phyloP scores from a whole-genome alignment of 805 yeast species.

The Saccharomycopsis guyanensis region DNA sequence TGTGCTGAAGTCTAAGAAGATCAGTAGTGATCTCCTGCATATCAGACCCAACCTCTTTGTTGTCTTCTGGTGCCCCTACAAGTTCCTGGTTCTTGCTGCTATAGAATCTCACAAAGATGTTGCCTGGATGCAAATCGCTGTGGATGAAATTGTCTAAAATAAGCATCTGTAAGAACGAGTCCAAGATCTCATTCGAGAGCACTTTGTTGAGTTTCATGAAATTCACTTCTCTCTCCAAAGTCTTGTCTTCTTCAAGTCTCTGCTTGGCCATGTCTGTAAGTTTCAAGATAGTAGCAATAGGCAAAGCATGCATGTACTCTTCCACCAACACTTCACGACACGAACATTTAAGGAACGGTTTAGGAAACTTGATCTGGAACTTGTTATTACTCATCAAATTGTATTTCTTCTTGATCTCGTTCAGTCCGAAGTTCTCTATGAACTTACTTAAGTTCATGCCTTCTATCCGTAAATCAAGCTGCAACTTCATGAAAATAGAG shows the following conservation, averaged over 20 bases:
- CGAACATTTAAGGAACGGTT: conserved; percentile 57
- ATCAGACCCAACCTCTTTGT: conserved; percentile 29
- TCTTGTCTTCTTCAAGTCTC: conserved; percentile 21
- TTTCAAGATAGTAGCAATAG: conserved; percentile 64
- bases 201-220: conserved; percentile 44
- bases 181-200: conserved; percentile 74
- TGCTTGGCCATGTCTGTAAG: conserved; percentile 30
- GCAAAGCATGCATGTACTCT: conserved; percentile 75
- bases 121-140: conserved; percentile 96
- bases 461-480: conserved; percentile 84
- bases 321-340: conserved; percentile 75
- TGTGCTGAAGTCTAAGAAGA: conserved; percentile 23
- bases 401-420: conserved; percentile 22
- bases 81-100: conserved; percentile 13
- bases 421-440: conserved; percentile 53
- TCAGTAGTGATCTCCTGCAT: conserved; percentile 35
- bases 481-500: conserved; percentile 75
- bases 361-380: conserved; percentile 60
- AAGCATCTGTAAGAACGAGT: conserved; percentile 88
- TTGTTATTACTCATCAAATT: conserved; percentile 4
- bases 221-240: conserved; percentile 28
- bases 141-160: conserved; percentile 91
- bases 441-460: conserved; percentile 72
- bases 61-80: conserved; percentile 11
- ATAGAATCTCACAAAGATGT: conserved; percentile 70